Evolutionary conservation across 495 filamentous ascomycete species (phyloP).

Genomic region (Alectoria sarmentosa): DNA sequence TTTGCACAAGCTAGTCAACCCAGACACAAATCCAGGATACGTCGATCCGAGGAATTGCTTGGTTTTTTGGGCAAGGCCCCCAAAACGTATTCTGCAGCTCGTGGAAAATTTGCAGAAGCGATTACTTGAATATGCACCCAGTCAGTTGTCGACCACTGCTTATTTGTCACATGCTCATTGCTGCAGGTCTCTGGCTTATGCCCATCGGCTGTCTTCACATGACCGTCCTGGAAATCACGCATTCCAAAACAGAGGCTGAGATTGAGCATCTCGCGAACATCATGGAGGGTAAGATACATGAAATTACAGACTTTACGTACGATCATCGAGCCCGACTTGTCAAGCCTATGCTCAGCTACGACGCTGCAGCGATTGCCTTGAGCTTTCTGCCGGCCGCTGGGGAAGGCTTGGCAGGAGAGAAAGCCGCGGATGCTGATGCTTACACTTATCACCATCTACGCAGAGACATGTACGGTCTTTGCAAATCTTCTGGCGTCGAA

Average conservation of each 20-base stretch:
- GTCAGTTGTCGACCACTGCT: background rate
- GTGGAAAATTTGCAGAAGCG: constrained; percentile 60
- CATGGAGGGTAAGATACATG: constrained; percentile 41
- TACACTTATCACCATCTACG: constrained; percentile 92
- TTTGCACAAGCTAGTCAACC: constrained; percentile 57
- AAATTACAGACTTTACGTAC: constrained; percentile 56
- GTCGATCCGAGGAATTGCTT: constrained; percentile 71
- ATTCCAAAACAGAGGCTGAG: constrained; percentile 55
- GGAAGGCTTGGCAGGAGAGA: constrained; percentile 34
- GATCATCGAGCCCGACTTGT: constrained; percentile 62
- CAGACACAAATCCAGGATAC: constrained; percentile 54
- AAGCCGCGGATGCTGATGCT: constrained; percentile 36
- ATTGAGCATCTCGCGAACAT: constrained; percentile 51
- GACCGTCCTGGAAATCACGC: constrained; percentile 75
- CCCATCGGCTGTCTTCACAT: constrained; percentile 70
- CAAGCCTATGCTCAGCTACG: constrained; percentile 77
- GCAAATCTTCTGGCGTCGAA: constrained; percentile 47
- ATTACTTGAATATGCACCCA: constrained; percentile 32
- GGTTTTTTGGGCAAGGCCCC: constrained; percentile 81
- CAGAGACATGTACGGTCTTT: constrained; percentile 62
- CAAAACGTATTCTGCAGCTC: constrained; percentile 57
- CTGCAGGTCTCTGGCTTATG: constrained; percentile 75
- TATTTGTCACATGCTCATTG: background rate
- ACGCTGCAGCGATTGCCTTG: constrained; percentile 74
- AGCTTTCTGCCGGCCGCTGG: constrained; percentile 74